phyloP scores from a whole-genome alignment of 2,329 filamentous ascomycete species.

The Apiospora phragmitis region DNA sequence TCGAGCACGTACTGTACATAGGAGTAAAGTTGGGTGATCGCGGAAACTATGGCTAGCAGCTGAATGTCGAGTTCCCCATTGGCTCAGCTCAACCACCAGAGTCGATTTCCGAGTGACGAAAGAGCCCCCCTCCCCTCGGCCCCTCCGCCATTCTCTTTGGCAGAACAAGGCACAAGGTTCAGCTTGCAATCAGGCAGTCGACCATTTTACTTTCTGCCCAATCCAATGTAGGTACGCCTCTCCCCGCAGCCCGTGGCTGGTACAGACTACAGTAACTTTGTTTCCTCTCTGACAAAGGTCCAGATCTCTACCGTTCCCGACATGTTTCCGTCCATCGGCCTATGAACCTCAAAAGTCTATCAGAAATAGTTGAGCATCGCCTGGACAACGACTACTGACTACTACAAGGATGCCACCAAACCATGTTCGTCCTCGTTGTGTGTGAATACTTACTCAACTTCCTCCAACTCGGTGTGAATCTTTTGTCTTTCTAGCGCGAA shows the following conservation, averaged over 20 bases:
- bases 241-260: background rate
- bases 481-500: background rate
- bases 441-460: background rate
- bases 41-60: background rate
- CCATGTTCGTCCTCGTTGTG: background rate
- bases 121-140: background rate
- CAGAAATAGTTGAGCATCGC: background rate
- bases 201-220: background rate
- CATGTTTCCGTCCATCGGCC: background rate
- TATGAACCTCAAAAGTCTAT: background rate
- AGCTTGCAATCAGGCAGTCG: background rate
- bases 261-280: background rate
- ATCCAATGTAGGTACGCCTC: background rate
- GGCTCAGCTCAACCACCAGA: background rate
- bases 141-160: background rate
- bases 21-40: background rate
- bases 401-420: background rate
- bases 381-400: background rate
- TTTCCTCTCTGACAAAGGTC: background rate
- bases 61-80: background rate
- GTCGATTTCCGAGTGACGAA: background rate
- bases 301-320: background rate
- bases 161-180: background rate
- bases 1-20: too few relatives aligned
- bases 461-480: background rate